Percentiles rank a stretch among this genome's conserved stretches.
Conservation (phyloP, 2,329 filamentous ascomycete species). For the Fonsecaea monophora region DNA sequence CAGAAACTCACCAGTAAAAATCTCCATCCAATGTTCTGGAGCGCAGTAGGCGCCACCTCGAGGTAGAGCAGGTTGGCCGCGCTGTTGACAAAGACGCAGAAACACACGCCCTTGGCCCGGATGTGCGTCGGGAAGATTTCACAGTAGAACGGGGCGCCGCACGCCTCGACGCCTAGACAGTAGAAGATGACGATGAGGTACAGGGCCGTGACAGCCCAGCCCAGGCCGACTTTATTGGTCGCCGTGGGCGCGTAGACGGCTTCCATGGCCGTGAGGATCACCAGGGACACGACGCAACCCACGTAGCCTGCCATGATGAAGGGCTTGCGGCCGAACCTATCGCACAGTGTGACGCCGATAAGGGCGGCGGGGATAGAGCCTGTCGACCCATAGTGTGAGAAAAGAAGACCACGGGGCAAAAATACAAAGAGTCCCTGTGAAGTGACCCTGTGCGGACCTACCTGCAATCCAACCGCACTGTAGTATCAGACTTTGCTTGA, state of each 20-base stretch:
- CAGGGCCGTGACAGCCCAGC: slow-evolving; percentile 48
- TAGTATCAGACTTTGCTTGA: slow-evolving; percentile 28
- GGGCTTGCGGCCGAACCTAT: slow-evolving; percentile 20
- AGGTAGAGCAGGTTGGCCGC: slow-evolving; percentile 9
- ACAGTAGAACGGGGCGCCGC: not conserved
- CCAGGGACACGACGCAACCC: slow-evolving; percentile 48
- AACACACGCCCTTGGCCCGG: slow-evolving; percentile 2
- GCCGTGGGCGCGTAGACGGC: slow-evolving; percentile 45
- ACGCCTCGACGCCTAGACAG: slow-evolving; percentile 40
- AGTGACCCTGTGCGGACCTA: not conserved
- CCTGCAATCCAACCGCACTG: slow-evolving; percentile 10
- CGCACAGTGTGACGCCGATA: not conserved
- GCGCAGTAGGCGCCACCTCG: slow-evolving; percentile 15
- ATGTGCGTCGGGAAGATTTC: slow-evolving; percentile 16
- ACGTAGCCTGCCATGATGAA: slow-evolving; percentile 43
- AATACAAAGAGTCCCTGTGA: slow-evolving; percentile 20
- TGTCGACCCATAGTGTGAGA: not conserved
- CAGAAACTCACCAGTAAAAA: slow-evolving; percentile 11
- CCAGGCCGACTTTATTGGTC: slow-evolving; percentile 41
- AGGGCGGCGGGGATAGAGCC: slow-evolving; percentile 2
- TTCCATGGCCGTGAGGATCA: slow-evolving; percentile 47
- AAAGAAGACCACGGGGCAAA: not conserved
- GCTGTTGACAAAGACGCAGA: not conserved
- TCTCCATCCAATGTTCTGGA: slow-evolving; percentile 16
- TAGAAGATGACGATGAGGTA: slow-evolving; percentile 51